Conservation (phyloP, 1,139 yeast species). For the Ashbya aceris region DNA sequence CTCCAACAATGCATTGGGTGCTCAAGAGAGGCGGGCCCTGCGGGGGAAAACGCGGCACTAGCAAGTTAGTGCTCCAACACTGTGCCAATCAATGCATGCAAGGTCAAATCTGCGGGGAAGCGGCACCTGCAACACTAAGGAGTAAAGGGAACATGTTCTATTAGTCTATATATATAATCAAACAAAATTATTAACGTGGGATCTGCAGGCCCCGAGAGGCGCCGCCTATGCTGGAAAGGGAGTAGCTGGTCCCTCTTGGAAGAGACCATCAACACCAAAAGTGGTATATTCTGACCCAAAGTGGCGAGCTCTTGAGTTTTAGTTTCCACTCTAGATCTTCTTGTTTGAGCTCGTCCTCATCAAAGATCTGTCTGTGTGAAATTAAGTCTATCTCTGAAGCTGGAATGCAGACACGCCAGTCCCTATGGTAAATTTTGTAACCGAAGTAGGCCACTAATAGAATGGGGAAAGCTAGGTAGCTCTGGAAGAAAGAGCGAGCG, state of each 20-base stretch:
- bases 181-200: neutral
- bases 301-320: slow-evolving; percentile 8
- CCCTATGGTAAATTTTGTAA: slow-evolving; percentile 46
- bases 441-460: slow-evolving; percentile 41
- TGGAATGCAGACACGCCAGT: slow-evolving; percentile 40
- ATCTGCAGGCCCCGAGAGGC: neutral
- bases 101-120: too few species aligned
- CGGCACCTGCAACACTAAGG: too few species aligned
- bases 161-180: too few species aligned
- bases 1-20: too few species aligned
- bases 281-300: slow-evolving; percentile 7
- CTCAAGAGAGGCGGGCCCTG: too few species aligned
- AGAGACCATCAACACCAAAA: slow-evolving; percentile 12
- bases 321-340: slow-evolving; percentile 40
- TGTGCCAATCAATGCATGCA: too few species aligned
- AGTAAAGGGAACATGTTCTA: too few species aligned
- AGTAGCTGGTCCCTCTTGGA: neutral
- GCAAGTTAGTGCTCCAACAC: too few species aligned
- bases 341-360: slow-evolving; percentile 55
- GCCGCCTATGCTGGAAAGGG: neutral
- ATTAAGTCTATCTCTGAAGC: slow-evolving; percentile 50
- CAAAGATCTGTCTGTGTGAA: slow-evolving; percentile 60
- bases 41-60: too few species aligned
- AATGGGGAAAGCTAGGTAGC: slow-evolving; percentile 52
- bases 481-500: slow-evolving; percentile 45